A percentile compares a stretch with the other conserved stretches of the same genome.
These are phyloP conservation scores for Ceratorhiza oryzae-sativae DNA, from an alignment of 1,284 basidiomycete species.

Conservation along the genomic window DNA sequence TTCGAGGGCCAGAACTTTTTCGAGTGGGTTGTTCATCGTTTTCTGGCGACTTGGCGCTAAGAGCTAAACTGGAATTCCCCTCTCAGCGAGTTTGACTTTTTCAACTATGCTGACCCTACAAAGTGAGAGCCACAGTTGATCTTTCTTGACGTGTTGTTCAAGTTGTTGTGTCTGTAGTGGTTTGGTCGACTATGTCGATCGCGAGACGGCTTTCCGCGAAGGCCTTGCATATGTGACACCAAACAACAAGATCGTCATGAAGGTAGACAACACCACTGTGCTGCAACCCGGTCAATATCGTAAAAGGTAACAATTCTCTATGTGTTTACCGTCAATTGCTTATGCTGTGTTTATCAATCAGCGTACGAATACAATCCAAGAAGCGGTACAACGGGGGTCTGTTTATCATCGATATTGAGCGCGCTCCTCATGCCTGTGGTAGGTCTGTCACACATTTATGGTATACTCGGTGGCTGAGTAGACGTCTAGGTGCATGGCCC, in stretches of 20 bases:
- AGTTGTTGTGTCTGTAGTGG: conserved; percentile 10
- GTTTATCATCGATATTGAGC: conserved; percentile 72
- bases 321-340: conserved; percentile 26
- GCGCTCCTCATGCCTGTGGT: conserved; percentile 77
- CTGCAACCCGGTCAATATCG: conserved; percentile 39
- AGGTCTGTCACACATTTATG: conserved; percentile 43
- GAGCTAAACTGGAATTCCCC: background rate
- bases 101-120: conserved; percentile 43
- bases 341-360: conserved; percentile 10
- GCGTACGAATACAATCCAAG: conserved; percentile 46
- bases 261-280: conserved; percentile 42
- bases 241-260: conserved; percentile 42
- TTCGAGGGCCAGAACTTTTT: conserved; percentile 43
- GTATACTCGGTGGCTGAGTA: background rate
- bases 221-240: conserved; percentile 42
- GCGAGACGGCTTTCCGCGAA: conserved; percentile 37
- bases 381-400: conserved; percentile 63
- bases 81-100: conserved; percentile 42
- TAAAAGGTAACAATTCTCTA: conserved; percentile 39
- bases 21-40: conserved; percentile 40
- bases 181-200: conserved; percentile 38
- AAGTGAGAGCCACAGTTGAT: conserved; percentile 3
- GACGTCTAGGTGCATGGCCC: conserved; percentile 64
- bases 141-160: background rate
- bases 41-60: background rate